Conservation (phyloP, 768 basidiomycete genomes). For the Lepiota venenata region DNA sequence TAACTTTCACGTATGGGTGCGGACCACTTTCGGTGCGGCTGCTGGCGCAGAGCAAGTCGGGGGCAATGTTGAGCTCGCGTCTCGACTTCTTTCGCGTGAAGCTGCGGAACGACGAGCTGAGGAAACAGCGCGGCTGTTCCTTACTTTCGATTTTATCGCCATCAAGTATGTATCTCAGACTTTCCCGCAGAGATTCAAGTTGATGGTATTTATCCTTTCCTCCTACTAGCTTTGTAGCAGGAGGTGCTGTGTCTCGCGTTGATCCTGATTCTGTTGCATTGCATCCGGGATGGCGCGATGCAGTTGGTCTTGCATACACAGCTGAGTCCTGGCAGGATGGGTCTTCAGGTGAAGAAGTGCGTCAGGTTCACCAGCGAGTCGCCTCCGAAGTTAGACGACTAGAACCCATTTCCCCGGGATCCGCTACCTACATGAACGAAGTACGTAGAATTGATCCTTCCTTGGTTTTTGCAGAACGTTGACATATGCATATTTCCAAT, state of each 20-base stretch:
- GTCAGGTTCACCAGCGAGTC: conserved; percentile 15
- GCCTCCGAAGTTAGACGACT: conserved; percentile 18
- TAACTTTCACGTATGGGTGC: conserved; percentile 24
- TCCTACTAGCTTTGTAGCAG: conserved; percentile 33
- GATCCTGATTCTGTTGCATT: conserved; percentile 37
- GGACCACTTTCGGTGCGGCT: background rate
- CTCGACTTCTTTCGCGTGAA: conserved; percentile 30
- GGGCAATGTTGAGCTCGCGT: conserved; percentile 23
- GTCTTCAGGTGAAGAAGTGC: conserved; percentile 18
- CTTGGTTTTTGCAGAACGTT: background rate
- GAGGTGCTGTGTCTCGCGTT: conserved; percentile 37
- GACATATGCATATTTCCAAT: background rate
- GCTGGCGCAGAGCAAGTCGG: conserved; percentile 18
- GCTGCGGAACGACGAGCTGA: conserved; percentile 20
- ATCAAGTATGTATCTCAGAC: conserved; percentile 19
- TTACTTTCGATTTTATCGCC: conserved; percentile 17
- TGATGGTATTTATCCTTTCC: background rate
- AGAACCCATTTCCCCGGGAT: conserved; percentile 25
- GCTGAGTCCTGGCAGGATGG: conserved; percentile 26
- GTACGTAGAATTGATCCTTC: conserved; percentile 19
- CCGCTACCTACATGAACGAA: conserved; percentile 50
- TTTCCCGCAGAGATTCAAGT: background rate
- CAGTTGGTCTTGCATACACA: conserved; percentile 27
- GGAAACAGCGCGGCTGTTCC: conserved; percentile 21
- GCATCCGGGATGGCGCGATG: conserved; percentile 46